Percentiles rank a stretch among this genome's conserved stretches.
These are phyloP conservation scores for Podila clonocystis DNA, from an alignment of 192 early-diverging fungal species.

Conservation along the genomic window DNA sequence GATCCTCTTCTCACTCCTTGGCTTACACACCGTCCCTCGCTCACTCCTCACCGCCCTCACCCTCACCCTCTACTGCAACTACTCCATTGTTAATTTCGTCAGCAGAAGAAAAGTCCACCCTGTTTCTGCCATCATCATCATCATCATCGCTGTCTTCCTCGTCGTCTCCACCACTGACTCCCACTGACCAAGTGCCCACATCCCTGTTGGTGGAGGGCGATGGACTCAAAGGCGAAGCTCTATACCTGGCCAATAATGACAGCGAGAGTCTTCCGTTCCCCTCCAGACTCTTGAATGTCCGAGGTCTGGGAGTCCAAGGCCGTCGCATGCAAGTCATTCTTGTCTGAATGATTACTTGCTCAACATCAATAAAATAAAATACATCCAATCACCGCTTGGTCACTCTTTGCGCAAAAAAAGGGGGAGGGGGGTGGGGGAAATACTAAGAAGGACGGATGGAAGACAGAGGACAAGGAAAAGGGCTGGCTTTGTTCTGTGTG, in stretches of 20 bases:
- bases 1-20: not conserved
- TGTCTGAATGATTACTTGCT: not conserved
- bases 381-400: not conserved
- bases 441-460: too few relatives aligned
- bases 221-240: not conserved
- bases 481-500: not conserved
- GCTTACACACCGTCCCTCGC: not conserved
- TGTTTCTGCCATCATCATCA: not conserved
- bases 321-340: slow-evolving; percentile 3
- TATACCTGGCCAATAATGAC: not conserved
- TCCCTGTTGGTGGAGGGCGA: not conserved
- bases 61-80: slow-evolving; percentile 3
- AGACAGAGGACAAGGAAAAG: not conserved
- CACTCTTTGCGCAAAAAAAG: not conserved
- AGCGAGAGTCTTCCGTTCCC: not conserved
- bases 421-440: not conserved
- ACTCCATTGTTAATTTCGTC: not conserved
- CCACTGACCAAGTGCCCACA: not conserved
- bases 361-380: not conserved
- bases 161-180: not conserved
- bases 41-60: not conserved
- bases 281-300: not conserved
- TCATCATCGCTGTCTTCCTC: not conserved
- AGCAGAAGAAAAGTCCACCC: not conserved
- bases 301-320: not conserved